Conservation (phyloP, 495 filamentous ascomycete species). For the Talaromyces wortmannii region DNA sequence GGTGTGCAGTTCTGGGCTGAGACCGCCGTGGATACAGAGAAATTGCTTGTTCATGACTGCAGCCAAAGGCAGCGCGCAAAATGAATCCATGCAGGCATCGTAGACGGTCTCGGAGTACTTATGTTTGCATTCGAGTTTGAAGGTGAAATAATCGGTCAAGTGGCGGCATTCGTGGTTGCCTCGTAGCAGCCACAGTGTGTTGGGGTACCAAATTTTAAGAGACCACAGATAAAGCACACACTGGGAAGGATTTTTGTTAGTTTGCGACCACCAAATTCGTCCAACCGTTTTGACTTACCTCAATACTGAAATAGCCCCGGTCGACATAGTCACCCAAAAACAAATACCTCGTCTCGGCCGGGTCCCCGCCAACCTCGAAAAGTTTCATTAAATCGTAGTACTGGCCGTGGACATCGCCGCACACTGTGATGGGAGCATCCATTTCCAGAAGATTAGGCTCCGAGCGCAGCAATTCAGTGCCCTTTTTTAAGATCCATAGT, state of each 20-base stretch:
- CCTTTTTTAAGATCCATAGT: constrained; percentile 83
- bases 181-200: constrained; percentile 91
- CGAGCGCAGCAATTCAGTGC: constrained; percentile 71
- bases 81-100: constrained; percentile 96
- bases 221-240: constrained; percentile 97
- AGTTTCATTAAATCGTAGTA: constrained; percentile 99
- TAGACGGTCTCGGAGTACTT: constrained; percentile 97
- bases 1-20: constrained; percentile 93
- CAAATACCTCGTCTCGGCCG: constrained; percentile 89
- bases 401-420: constrained; percentile 96
- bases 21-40: constrained; percentile 92
- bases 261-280: background rate
- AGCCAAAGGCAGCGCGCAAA: constrained; percentile 88
- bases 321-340: constrained; percentile 98
- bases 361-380: constrained; percentile 96
- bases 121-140: constrained; percentile 98
- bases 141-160: constrained; percentile 98
- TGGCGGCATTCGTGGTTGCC: constrained; percentile 99
- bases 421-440: constrained; percentile 99
- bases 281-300: constrained; percentile 42
- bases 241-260: constrained; percentile 26
- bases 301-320: constrained; percentile 96
- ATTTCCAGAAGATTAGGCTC: constrained; percentile 98
- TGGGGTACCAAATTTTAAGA: constrained; percentile 98
- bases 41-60: constrained; percentile 99